phyloP scores from a whole-genome alignment of 129 eudicot genomes.

The Pulicaria dysenterica region DNA sequence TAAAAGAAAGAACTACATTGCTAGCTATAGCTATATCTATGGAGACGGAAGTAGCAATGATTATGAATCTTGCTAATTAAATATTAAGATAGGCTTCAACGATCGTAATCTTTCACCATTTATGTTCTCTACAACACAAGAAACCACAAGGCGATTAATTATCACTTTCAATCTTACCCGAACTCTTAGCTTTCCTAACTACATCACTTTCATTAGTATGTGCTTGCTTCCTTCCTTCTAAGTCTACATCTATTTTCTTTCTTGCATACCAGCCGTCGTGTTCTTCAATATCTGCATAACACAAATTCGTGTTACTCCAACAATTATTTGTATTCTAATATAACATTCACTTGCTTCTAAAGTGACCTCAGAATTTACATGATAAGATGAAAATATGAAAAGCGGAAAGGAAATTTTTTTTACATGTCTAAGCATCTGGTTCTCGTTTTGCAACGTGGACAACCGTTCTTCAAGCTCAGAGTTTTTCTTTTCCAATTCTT shows the following conservation, averaged over 20 bases:
- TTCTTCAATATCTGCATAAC: conserved; percentile 79
- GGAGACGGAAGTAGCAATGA: too few species aligned
- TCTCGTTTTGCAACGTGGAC: conserved; percentile 90
- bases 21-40: too few species aligned
- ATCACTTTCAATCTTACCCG: conserved; percentile 18
- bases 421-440: conserved; percentile 99
- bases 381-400: too few species aligned
- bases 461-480: conserved; percentile 91
- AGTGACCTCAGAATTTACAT: too few species aligned
- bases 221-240: conserved; percentile 19
- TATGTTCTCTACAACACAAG: conserved; percentile 25
- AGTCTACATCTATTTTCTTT: conserved; percentile 48
- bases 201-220: background rate
- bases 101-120: conserved; percentile 14
- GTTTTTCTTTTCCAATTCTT: conserved; percentile 86
- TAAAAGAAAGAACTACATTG: too few species aligned
- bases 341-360: too few species aligned
- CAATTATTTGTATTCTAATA: too few species aligned
- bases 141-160: conserved; percentile 4
- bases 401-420: too few species aligned
- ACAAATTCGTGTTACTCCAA: background rate
- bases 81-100: conserved; percentile 20
- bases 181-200: conserved; percentile 12
- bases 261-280: conserved; percentile 75
- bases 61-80: background rate